Base-by-base conservation (phyloP, 495 filamentous ascomycete genomes). In the Articulospora tetracladia region DNA sequence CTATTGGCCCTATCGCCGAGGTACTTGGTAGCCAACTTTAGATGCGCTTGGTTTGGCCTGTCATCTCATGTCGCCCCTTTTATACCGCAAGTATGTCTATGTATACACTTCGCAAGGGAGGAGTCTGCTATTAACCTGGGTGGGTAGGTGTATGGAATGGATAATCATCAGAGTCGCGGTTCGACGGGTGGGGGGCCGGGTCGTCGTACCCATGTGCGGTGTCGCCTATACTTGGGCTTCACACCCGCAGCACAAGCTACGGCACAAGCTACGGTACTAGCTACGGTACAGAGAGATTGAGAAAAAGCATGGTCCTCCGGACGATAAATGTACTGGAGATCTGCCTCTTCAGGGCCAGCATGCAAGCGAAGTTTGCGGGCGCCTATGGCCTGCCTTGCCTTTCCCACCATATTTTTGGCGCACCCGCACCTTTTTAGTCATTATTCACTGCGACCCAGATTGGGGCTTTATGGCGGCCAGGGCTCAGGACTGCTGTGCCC, bases 401-500 rank as follows among this genome's bases (percentile, higher is more conserved):
- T 44, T 44, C 39, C 39, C 53, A 36, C 50, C 52, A 23, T 7
- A 34, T 39, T 17, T 24, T 57, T 44, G 22, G 34, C 54, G 28
- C 50, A 51, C 50, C 50, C 60, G 27, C 28, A 62, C 59, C 20
- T 51, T 27, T 26, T 41, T 53, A 11, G 23, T 27, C n/a, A 36
- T 60, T 55, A 55, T 52, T 62, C 59, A 53, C 39, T 44, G 39
- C 39, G 8, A 59, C 39, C 55, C 58, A 41, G 23, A 27, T 52
- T 19, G 25, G 59, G 53, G 56, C 64, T 1, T 41, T 57, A 36
- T 23, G 4, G 22, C n/a, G 57, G 27, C 56, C 63, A 30, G 36
- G 63, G 58, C 53, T 51, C 50, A 48, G 15, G 30, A 24, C 28
- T 39, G 60, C 57, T 60, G 59, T 66, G 57, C 57, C 64, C 22